Conservation (phyloP, 148 eudicot species). For the Polygonum aviculare region DNA sequence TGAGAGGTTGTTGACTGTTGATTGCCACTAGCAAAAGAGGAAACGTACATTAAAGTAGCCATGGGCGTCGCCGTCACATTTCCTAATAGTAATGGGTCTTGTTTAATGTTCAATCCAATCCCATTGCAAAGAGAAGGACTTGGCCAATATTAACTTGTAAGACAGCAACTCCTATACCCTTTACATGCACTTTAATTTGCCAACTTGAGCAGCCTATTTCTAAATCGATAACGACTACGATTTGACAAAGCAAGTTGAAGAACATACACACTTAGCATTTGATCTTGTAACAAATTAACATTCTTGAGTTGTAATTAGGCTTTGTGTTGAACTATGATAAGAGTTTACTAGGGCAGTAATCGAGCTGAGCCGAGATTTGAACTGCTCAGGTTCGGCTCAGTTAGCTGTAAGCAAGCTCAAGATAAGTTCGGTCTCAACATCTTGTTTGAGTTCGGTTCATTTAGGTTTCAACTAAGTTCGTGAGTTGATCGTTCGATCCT, state of each 20-base stretch:
- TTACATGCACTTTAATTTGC: background rate
- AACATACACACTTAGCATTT: background rate
- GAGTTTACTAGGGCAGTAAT: no score
- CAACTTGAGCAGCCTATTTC: background rate
- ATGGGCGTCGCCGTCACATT: slow-evolving; percentile 1
- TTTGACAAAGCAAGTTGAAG: background rate
- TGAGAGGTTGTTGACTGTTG: background rate
- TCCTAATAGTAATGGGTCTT: background rate
- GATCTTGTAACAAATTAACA: no score
- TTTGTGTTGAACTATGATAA: background rate
- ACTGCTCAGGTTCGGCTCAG: no score
- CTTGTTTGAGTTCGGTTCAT: no score
- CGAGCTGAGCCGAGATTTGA: no score
- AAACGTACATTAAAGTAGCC: slow-evolving; percentile 7
- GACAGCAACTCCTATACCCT: background rate
- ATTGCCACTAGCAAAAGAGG: background rate
- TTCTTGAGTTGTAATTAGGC: background rate
- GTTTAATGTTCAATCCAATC: background rate
- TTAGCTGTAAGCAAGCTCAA: no score
- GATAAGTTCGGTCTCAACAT: no score
- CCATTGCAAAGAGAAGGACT: background rate
- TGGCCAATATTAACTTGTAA: background rate
- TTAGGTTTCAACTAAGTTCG: no score
- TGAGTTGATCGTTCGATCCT: no score
- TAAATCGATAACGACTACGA: background rate